A percentile compares a stretch with the other conserved stretches of the same genome.
phyloP scores from a whole-genome alignment of 441 rosid genomes.

The Aleurites moluccanus region DNA sequence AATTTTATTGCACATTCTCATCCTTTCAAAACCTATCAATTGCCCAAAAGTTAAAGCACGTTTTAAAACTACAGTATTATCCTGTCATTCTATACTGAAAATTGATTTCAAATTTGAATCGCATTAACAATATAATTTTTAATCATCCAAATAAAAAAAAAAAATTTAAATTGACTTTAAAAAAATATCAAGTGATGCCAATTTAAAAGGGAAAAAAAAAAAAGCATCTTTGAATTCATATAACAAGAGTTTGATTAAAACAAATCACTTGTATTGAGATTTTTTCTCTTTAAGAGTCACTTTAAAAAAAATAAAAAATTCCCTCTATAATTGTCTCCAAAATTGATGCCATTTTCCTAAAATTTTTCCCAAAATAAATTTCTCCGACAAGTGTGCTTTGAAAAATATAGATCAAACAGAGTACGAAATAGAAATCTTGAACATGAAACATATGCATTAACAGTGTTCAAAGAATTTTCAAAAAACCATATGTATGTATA shows the following conservation, averaged over 20 bases:
- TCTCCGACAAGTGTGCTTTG: constrained; percentile 22
- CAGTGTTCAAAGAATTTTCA: too few relatives aligned
- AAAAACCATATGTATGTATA: background rate
- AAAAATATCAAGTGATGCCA: too few relatives aligned
- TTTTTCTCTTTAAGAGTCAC: constrained; percentile 8
- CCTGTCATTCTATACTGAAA: background rate
- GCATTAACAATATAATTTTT: too few relatives aligned
- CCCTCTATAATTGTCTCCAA: constrained; percentile 31
- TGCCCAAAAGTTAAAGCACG: background rate
- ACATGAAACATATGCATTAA: constrained; percentile 20
- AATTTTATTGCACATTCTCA: constrained; percentile 17
- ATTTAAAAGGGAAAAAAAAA: background rate
- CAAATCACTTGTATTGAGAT: background rate
- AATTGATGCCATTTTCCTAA: constrained; percentile 20
- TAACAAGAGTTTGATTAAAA: constrained; percentile 1
- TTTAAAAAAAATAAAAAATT: constrained; percentile 23
- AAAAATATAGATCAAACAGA: constrained; percentile 17
- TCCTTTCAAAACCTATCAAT: constrained; percentile 8
- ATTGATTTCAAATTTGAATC: too few relatives aligned
- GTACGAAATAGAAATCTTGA: constrained; percentile 26
- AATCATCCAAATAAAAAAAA: background rate
- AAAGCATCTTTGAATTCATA: background rate
- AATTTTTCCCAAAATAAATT: constrained; percentile 1
- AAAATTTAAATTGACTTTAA: too few relatives aligned
- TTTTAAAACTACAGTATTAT: background rate